Conservation (phyloP, 768 basidiomycete species). For the Mycena kentingensis region DNA sequence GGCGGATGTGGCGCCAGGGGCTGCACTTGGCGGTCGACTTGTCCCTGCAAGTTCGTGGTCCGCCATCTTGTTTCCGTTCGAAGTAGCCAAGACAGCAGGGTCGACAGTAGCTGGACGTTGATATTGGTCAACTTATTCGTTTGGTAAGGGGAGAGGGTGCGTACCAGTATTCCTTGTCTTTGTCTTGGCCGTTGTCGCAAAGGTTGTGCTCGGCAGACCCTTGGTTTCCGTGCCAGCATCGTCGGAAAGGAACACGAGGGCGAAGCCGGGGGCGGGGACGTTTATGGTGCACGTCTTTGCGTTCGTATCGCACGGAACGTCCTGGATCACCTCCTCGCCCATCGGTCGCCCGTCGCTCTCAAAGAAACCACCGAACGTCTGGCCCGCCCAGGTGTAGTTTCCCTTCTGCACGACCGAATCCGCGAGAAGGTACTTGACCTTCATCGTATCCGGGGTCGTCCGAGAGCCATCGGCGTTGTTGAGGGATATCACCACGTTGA, state of each 20-base stretch:
- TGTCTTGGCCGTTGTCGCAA: slow-evolving; percentile 57
- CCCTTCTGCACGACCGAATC: slow-evolving; percentile 56
- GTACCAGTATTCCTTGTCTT: slow-evolving; percentile 48
- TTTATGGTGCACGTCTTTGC: slow-evolving; percentile 57
- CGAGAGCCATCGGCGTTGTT: slow-evolving; percentile 38
- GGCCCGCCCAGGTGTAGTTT: slow-evolving; percentile 73
- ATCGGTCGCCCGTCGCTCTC: slow-evolving; percentile 67
- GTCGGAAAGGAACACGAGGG: slow-evolving; percentile 69
- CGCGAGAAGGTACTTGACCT: slow-evolving; percentile 54
- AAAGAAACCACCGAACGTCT: slow-evolving; percentile 65
- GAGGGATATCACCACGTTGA: slow-evolving; percentile 51
- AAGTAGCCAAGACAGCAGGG: slow-evolving; percentile 52
- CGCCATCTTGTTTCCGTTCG: slow-evolving; percentile 34
- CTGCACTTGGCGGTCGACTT: background rate
- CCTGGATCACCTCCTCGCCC: slow-evolving; percentile 55
- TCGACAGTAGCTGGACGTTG: slow-evolving; percentile 49
- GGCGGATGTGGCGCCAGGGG: background rate
- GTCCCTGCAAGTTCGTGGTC: slow-evolving; percentile 1
- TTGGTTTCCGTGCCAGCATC: slow-evolving; percentile 33
- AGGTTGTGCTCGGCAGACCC: slow-evolving; percentile 42
- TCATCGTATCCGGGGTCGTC: slow-evolving; percentile 42
- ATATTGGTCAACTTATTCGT: background rate
- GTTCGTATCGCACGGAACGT: slow-evolving; percentile 57
- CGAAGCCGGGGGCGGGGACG: slow-evolving; percentile 71
- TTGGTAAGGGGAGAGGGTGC: background rate